These are phyloP conservation scores for Marasmius tenuissimus DNA, from an alignment of 1,284 basidiomycete genomes.

Conservation along the genomic window DNA sequence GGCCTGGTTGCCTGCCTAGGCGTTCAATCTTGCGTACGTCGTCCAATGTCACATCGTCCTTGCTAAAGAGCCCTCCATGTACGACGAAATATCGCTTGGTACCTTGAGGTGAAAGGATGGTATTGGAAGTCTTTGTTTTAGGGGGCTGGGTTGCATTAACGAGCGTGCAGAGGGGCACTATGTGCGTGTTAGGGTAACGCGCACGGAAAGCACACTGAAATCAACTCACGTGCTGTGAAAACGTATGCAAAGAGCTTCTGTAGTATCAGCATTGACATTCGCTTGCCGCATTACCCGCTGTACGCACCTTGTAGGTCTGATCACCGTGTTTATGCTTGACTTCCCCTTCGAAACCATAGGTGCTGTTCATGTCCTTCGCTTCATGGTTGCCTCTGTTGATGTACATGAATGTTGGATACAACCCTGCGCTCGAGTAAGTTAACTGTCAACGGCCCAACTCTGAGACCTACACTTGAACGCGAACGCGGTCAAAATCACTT, in stretches of 20 bases:
- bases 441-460: slow-evolving; percentile 6
- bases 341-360: slow-evolving; percentile 97
- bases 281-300: not conserved
- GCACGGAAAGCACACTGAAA: not conserved
- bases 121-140: slow-evolving; percentile 33
- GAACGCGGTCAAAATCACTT: slow-evolving; percentile 92
- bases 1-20: slow-evolving; percentile 89
- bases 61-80: slow-evolving; percentile 95
- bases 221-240: slow-evolving; percentile 81
- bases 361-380: slow-evolving; percentile 87
- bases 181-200: not conserved
- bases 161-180: slow-evolving; percentile 90
- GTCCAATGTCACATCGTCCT: slow-evolving; percentile 90
- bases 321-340: slow-evolving; percentile 95
- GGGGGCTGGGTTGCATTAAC: slow-evolving; percentile 74
- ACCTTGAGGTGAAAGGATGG: slow-evolving; percentile 84
- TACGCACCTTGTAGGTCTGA: slow-evolving; percentile 77
- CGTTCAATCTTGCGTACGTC: slow-evolving; percentile 89
- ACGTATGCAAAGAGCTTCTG: slow-evolving; percentile 85
- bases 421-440: slow-evolving; percentile 50
- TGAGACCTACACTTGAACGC: slow-evolving; percentile 86
- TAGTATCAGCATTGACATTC: slow-evolving; percentile 10
- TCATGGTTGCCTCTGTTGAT: slow-evolving; percentile 98
- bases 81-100: slow-evolving; percentile 93
- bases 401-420: slow-evolving; percentile 85